Percentiles rank a stretch among this genome's conserved stretches.
phyloP scores from a whole-genome alignment of 441 rosid genomes.

The Iberis amara region DNA sequence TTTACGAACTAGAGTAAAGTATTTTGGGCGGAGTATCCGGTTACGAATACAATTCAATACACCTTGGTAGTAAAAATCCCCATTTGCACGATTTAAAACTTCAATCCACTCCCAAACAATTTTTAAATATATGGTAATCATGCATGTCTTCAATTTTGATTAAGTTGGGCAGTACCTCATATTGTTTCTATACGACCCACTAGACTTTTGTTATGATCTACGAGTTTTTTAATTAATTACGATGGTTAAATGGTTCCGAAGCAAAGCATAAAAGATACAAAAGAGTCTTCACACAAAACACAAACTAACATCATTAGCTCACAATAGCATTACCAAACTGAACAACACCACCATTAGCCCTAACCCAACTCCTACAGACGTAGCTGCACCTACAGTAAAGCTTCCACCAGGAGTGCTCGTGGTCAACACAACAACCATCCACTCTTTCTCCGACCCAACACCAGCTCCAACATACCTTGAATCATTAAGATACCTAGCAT shows the following conservation, averaged over 20 bases:
- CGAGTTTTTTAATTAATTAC: neutral
- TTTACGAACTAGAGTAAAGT: too few species aligned
- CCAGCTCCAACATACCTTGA: slow-evolving; percentile 58
- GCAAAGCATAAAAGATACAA: neutral
- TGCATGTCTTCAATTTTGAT: too few species aligned
- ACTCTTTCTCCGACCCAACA: slow-evolving; percentile 57
- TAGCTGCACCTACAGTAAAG: slow-evolving; percentile 33
- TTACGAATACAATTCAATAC: too few species aligned
- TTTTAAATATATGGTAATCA: too few species aligned
- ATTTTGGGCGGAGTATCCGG: too few species aligned
- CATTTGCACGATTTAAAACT: too few species aligned
- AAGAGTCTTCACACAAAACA: slow-evolving; percentile 9
- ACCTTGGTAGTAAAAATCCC: too few species aligned
- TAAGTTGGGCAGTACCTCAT: too few species aligned
- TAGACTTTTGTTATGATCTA: neutral
- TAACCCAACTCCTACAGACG: neutral
- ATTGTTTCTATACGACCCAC: too few species aligned
- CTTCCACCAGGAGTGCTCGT: slow-evolving; percentile 43
- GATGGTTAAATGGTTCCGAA: neutral
- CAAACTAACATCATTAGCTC: slow-evolving; percentile 6
- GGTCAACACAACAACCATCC: slow-evolving; percentile 67
- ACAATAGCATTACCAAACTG: slow-evolving; percentile 12
- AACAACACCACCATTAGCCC: slow-evolving; percentile 21
- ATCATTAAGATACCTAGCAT: slow-evolving; percentile 48
- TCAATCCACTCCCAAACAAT: too few species aligned